A percentile compares a stretch with the other conserved stretches of the same genome.
These are phyloP conservation scores for Neopestalotiopsis sp. DNA, from an alignment of 2,329 filamentous ascomycete genomes.

Conservation along the genomic window DNA sequence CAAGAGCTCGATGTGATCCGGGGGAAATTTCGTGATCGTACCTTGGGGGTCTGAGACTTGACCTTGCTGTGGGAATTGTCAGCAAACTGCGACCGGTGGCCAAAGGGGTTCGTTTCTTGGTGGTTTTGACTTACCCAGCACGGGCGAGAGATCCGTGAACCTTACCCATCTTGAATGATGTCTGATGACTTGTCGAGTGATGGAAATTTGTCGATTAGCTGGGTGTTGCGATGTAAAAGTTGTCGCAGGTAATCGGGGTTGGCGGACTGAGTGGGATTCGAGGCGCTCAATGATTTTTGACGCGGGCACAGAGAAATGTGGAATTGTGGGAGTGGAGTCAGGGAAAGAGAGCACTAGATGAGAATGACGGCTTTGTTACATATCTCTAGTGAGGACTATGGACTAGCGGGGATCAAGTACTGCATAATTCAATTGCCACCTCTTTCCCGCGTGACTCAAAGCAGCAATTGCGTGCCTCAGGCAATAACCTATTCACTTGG, in stretches of 20 bases:
- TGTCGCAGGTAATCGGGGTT: constrained; percentile 8
- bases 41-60: constrained; percentile 95
- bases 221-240: constrained; percentile 12
- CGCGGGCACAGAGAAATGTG: constrained; percentile 9
- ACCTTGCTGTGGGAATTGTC: constrained; percentile 71
- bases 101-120: constrained; percentile 3
- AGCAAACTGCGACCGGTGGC: constrained; percentile 15
- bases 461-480: background rate
- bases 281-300: constrained; percentile 10
- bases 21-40: constrained; percentile 51
- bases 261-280: constrained; percentile 9
- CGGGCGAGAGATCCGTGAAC: constrained; percentile 75
- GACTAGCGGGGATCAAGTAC: background rate
- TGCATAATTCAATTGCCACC: background rate
- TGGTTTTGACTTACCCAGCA: constrained; percentile 59
- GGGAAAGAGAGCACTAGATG: background rate
- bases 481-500: background rate
- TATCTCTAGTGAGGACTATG: background rate
- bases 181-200: constrained; percentile 28
- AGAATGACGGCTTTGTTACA: background rate
- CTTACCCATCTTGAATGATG: constrained; percentile 41
- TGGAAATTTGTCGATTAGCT: constrained; percentile 22
- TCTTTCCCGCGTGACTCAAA: background rate
- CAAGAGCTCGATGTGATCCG: constrained; percentile 11
- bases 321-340: constrained; percentile 16